Percentiles rank a stretch among this genome's conserved stretches.
Evolutionary conservation across 305 asterid species (phyloP).

Genomic region (Euphrasia arctica): DNA sequence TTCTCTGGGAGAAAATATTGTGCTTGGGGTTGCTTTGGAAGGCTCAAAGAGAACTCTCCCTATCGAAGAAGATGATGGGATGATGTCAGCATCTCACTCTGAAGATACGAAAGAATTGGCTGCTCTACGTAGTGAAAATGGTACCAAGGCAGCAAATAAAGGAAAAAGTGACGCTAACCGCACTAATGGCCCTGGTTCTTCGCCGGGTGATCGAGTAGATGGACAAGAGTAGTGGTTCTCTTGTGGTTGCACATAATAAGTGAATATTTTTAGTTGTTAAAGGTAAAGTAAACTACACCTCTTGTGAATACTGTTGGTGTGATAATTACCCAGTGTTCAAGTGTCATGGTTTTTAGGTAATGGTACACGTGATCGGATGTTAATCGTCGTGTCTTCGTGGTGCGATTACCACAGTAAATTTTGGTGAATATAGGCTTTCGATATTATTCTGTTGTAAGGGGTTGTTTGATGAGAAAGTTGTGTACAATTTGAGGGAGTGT

Average conservation of each 20-base stretch:
- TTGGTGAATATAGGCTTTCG: not conserved
- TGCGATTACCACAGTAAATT: not conserved
- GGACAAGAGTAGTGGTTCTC: constrained; percentile 29
- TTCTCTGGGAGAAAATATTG: constrained; percentile 77
- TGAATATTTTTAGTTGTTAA: not conserved
- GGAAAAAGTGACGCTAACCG: constrained; percentile 46
- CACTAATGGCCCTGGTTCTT: constrained; percentile 32
- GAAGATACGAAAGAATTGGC: constrained; percentile 62
- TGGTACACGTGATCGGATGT: not conserved
- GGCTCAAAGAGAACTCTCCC: constrained; percentile 96
- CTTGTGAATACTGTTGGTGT: not conserved
- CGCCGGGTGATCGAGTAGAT: constrained; percentile 35
- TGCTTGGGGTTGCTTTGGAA: constrained; percentile 91
- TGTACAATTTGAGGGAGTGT: not conserved
- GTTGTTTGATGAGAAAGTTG: not conserved
- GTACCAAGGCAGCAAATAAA: constrained; percentile 34
- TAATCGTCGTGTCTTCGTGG: not conserved
- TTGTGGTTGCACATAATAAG: not conserved
- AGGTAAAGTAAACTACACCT: not conserved
- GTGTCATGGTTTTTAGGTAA: not conserved
- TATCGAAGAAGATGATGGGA: constrained; percentile 54
- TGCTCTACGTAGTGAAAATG: constrained; percentile 39
- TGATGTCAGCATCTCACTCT: constrained; percentile 27
- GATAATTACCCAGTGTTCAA: not conserved
- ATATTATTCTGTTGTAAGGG: not conserved